Evolutionary conservation across 2,329 filamentous ascomycete species (phyloP).

Genomic region (Albifimbria verrucaria): DNA sequence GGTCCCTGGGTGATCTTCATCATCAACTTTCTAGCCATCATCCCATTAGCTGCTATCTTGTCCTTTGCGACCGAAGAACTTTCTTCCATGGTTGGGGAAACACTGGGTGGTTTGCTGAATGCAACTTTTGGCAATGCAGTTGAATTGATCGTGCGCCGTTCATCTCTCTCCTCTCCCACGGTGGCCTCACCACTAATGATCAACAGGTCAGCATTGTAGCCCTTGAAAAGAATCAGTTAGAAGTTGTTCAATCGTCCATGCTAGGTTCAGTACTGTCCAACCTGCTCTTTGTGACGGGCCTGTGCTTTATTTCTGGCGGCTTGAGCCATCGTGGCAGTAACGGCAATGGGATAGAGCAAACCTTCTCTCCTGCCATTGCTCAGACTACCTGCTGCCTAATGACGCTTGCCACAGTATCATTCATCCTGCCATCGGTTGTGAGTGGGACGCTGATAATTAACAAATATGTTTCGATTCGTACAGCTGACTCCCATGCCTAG

Average conservation of each 20-base stretch:
- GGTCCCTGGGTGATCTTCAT: constrained; percentile 66
- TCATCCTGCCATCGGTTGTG: constrained; percentile 74
- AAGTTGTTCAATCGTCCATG: constrained; percentile 96
- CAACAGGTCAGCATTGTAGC: constrained; percentile 85
- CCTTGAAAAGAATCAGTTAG: constrained; percentile 78
- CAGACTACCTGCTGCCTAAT: constrained; percentile 69
- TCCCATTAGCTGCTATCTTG: constrained; percentile 69
- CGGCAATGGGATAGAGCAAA: constrained; percentile 63
- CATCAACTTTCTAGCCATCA: constrained; percentile 78
- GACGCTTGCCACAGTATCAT: constrained; percentile 72
- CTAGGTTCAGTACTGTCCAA: constrained; percentile 92
- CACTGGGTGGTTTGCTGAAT: constrained; percentile 70
- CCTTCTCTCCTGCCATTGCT: constrained; percentile 75
- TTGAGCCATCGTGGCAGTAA: constrained; percentile 56
- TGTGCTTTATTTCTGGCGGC: constrained; percentile 76
- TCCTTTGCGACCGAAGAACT: constrained; percentile 79
- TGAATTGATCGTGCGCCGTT: constrained; percentile 69
- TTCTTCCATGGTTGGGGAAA: constrained; percentile 67
- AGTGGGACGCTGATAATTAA: constrained; percentile 13
- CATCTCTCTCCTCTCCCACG: neutral
- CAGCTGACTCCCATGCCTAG: constrained; percentile 30
- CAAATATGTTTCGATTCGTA: too few species aligned
- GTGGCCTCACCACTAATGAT: constrained; percentile 6
- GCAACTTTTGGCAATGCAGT: too few species aligned
- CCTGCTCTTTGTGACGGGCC: too few species aligned